phyloP scores from a whole-genome alignment of 306 rosid species.

The Vigna hirtella region DNA sequence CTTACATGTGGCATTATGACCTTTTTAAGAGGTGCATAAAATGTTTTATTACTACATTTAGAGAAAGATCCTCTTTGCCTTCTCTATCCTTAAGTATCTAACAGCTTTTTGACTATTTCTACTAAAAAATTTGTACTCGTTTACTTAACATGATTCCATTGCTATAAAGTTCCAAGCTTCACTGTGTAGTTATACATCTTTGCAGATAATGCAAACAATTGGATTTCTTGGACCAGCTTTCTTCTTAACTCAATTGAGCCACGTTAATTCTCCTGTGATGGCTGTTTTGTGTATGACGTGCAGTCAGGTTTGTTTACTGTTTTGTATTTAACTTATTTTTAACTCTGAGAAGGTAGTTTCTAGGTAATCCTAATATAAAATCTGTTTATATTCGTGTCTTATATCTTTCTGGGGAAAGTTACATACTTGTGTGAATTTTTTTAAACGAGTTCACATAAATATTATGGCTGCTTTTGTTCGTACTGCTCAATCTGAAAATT shows the following conservation, averaged over 20 bases:
- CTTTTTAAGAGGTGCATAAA: constrained; percentile 7
- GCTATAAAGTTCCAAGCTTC: constrained; percentile 22
- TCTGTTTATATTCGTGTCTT: background rate
- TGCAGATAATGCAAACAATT: constrained; percentile 94
- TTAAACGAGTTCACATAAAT: background rate
- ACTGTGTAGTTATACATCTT: constrained; percentile 19
- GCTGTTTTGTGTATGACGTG: constrained; percentile 98
- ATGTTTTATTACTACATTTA: background rate
- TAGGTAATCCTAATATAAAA: constrained; percentile 4
- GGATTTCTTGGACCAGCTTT: constrained; percentile 99
- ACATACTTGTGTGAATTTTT: background rate
- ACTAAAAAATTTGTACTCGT: background rate
- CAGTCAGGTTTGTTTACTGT: constrained; percentile 79
- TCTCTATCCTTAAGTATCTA: constrained; percentile 24
- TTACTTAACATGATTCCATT: constrained; percentile 7
- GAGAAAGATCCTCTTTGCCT: constrained; percentile 1
- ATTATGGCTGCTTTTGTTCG: constrained; percentile 16
- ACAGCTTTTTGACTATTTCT: constrained; percentile 5
- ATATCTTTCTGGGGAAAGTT: constrained; percentile 19
- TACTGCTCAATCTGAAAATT: constrained; percentile 35
- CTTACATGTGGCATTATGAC: background rate
- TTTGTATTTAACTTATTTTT: constrained; percentile 27
- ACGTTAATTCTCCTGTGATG: constrained; percentile 81
- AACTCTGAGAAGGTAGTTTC: constrained; percentile 23
- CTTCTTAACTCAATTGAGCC: constrained; percentile 98